These are phyloP conservation scores for Fusarium fujikuroi DNA, from an alignment of 2,329 filamentous ascomycete species.

Conservation along the genomic window DNA sequence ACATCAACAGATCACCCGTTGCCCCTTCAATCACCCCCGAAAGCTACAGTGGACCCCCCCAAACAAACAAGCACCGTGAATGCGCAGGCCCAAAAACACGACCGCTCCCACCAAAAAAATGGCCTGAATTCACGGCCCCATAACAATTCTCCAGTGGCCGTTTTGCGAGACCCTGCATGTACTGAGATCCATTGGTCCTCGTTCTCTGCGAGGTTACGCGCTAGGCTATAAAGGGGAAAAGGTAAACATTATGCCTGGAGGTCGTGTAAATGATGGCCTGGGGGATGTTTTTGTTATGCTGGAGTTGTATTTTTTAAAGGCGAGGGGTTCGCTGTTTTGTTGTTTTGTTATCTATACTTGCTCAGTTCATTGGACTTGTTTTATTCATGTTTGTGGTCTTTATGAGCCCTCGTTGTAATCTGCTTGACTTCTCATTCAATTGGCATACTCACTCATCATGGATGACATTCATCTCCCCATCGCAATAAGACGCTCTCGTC, in stretches of 20 bases:
- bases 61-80: slow-evolving; percentile 38
- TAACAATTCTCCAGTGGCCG: slow-evolving; percentile 17
- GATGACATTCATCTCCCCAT: slow-evolving; percentile 60
- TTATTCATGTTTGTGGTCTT: background rate
- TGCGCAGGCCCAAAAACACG: slow-evolving; percentile 13
- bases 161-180: slow-evolving; percentile 39
- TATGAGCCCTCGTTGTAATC: background rate
- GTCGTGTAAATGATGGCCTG: slow-evolving; percentile 19
- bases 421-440: background rate
- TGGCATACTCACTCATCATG: slow-evolving; percentile 43
- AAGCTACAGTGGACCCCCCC: slow-evolving; percentile 4
- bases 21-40: slow-evolving; percentile 35
- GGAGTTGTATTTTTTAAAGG: slow-evolving; percentile 15
- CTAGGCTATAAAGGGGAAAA: slow-evolving; percentile 55
- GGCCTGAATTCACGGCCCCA: slow-evolving; percentile 39
- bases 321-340: slow-evolving; percentile 5
- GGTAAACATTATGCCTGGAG: slow-evolving; percentile 56
- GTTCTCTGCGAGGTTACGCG: slow-evolving; percentile 38
- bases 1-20: slow-evolving; percentile 14
- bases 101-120: slow-evolving; percentile 28
- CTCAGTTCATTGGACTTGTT: background rate
- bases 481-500: slow-evolving; percentile 65
- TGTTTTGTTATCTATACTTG: background rate
- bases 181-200: slow-evolving; percentile 43
- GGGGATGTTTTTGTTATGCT: slow-evolving; percentile 19